A percentile compares a stretch with the other conserved stretches of the same genome.
phyloP scores from a whole-genome alignment of 306 rosid genomes.

The Gillenia trifoliata region DNA sequence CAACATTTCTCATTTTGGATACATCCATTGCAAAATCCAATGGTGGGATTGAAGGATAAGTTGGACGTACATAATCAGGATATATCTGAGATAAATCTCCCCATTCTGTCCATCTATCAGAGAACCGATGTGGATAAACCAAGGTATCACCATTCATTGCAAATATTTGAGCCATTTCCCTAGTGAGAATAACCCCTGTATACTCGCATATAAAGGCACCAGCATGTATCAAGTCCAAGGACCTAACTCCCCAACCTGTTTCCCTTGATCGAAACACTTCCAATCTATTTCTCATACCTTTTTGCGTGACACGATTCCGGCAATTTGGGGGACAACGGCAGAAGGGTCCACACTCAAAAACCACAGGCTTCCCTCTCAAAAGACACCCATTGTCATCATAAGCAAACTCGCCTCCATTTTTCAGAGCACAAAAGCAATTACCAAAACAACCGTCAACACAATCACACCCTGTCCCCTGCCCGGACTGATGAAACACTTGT shows the following conservation, averaged over 20 bases:
- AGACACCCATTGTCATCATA: conserved; percentile 66
- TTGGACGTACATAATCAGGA: conserved; percentile 55
- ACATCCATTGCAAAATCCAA: conserved; percentile 91
- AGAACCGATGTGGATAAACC: conserved; percentile 64
- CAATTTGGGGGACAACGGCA: conserved; percentile 77
- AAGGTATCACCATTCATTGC: conserved; percentile 85
- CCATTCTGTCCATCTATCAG: conserved; percentile 89
- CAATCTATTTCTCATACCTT: conserved; percentile 56
- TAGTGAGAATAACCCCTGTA: conserved; percentile 77
- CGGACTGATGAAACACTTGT: conserved; percentile 58
- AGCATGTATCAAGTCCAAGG: conserved; percentile 90
- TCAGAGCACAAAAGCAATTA: conserved; percentile 71
- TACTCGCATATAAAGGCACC: conserved; percentile 93
- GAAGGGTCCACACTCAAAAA: conserved; percentile 87
- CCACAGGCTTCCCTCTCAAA: conserved; percentile 75
- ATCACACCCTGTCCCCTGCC: conserved; percentile 56
- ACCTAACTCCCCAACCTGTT: conserved; percentile 97
- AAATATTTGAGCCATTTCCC: conserved; percentile 70
- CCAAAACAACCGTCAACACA: conserved; percentile 53
- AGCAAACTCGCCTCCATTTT: conserved; percentile 71
- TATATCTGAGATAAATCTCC: conserved; percentile 73
- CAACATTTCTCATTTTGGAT: conserved; percentile 90
- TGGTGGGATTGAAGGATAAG: conserved; percentile 77
- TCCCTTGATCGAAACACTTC: conserved; percentile 87
- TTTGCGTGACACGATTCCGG: conserved; percentile 70